Percentiles rank a stretch among this genome's conserved stretches.
Conservation (phyloP, 345 rosid genomes). For the Camelina laxa region DNA sequence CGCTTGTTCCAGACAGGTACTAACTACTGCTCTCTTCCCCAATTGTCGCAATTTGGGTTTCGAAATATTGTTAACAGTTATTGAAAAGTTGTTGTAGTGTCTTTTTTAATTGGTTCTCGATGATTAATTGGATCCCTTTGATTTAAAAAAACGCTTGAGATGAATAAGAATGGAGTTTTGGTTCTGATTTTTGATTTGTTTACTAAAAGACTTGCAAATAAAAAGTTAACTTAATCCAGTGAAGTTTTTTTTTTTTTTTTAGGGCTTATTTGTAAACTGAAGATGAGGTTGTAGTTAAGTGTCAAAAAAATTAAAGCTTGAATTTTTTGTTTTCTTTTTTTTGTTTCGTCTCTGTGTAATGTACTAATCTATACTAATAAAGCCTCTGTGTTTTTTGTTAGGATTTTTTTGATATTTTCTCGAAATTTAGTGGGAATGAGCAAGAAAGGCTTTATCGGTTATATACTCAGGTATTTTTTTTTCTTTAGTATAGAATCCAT, state of each 20-base stretch:
- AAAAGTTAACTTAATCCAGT: background rate
- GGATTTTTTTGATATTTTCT: conserved; percentile 61
- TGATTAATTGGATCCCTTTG: too few species aligned
- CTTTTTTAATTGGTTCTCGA: background rate
- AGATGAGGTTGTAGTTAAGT: background rate
- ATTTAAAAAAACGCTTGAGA: too few species aligned
- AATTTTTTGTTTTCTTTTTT: background rate
- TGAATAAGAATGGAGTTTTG: too few species aligned
- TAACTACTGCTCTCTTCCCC: background rate
- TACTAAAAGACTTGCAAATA: too few species aligned
- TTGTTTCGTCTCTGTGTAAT: background rate
- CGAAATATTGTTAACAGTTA: background rate
- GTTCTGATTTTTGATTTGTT: too few species aligned
- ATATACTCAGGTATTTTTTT: conserved; percentile 56
- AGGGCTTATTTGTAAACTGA: background rate
- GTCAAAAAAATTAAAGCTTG: too few species aligned
- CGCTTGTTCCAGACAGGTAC: conserved; percentile 60
- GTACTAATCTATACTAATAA: background rate
- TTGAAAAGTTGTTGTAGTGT: background rate
- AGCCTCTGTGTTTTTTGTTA: background rate
- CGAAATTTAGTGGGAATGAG: conserved; percentile 53
- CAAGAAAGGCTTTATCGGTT: conserved; percentile 56
- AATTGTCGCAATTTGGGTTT: conserved; percentile 9
- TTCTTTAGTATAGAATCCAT: background rate
- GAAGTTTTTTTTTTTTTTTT: background rate